A percentile compares a stretch with the other conserved stretches of the same genome.
Conservation (phyloP, 352 stramenopile species). For the Lagenidium giganteum region DNA sequence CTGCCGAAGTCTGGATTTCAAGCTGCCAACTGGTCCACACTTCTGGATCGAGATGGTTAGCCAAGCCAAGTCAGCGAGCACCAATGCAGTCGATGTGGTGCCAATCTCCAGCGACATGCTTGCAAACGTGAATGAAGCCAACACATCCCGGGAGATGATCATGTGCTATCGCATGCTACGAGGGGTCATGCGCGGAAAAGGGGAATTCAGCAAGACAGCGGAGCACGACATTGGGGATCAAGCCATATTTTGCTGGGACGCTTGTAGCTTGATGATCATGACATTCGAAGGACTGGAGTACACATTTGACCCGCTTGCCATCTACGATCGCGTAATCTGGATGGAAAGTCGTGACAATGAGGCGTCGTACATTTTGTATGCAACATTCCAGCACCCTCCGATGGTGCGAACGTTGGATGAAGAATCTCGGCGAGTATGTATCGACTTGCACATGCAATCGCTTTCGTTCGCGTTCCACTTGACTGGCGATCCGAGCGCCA, state of each 20-base stretch:
- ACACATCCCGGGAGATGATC: background rate
- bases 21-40: background rate
- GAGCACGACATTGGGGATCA: too few species aligned
- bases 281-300: too few species aligned
- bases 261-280: too few species aligned
- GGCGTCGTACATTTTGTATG: conserved; percentile 9
- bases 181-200: conserved; percentile 3
- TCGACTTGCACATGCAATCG: conserved; percentile 15
- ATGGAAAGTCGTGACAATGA: conserved; percentile 3
- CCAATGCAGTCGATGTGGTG: too few species aligned
- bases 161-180: background rate
- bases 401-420: conserved; percentile 9
- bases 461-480: conserved; percentile 17
- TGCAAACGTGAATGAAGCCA: background rate
- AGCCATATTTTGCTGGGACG: too few species aligned
- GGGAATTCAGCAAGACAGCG: too few species aligned
- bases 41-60: conserved; percentile 10
- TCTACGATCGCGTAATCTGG: conserved; percentile 9
- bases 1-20: conserved; percentile 6
- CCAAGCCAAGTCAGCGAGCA: background rate
- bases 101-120: too few species aligned
- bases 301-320: conserved; percentile 13
- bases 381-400: conserved; percentile 8
- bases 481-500: background rate
- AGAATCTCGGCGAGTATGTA: conserved; percentile 2